Evolutionary conservation across 495 filamentous ascomycete species (phyloP).

Genomic region (Podospora pseudopauciseta): DNA sequence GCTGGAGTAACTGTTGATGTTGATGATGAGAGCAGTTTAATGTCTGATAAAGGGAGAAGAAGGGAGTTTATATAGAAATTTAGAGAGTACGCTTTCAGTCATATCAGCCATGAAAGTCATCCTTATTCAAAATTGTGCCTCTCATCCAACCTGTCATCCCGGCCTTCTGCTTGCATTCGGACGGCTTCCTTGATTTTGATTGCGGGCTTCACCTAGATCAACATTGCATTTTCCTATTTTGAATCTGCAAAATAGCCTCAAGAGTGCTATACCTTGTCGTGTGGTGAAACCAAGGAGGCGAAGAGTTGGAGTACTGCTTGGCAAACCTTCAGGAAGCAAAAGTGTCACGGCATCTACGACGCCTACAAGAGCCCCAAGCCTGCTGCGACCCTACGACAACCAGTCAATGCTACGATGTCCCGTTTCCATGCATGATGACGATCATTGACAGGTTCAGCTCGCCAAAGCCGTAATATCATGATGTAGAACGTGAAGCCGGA

Average conservation of each 20-base stretch:
- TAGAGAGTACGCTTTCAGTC: not conserved
- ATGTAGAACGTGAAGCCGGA: not conserved
- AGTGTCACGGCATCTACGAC: too few relatives aligned
- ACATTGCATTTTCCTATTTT: not conserved
- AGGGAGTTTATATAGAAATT: constrained; percentile 6
- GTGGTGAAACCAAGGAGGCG: not conserved
- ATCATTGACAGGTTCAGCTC: not conserved
- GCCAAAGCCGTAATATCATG: not conserved
- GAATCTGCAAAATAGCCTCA: not conserved
- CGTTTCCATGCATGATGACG: not conserved
- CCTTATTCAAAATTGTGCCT: not conserved
- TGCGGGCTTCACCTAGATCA: not conserved
- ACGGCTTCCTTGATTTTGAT: not conserved
- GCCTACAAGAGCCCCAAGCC: not conserved
- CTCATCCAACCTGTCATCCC: not conserved
- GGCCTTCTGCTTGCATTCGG: not conserved
- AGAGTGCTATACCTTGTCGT: not conserved
- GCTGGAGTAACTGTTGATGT: not conserved
- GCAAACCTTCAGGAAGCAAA: not conserved
- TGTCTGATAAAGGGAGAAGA: not conserved
- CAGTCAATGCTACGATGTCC: not conserved
- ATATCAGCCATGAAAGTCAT: not conserved
- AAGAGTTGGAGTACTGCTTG: not conserved
- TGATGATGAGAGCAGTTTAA: not conserved
- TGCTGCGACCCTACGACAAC: not conserved